A percentile compares a stretch with the other conserved stretches of the same genome.
Conservation (phyloP, 2,329 filamentous ascomycete genomes). For the Exophiala viscosa region DNA sequence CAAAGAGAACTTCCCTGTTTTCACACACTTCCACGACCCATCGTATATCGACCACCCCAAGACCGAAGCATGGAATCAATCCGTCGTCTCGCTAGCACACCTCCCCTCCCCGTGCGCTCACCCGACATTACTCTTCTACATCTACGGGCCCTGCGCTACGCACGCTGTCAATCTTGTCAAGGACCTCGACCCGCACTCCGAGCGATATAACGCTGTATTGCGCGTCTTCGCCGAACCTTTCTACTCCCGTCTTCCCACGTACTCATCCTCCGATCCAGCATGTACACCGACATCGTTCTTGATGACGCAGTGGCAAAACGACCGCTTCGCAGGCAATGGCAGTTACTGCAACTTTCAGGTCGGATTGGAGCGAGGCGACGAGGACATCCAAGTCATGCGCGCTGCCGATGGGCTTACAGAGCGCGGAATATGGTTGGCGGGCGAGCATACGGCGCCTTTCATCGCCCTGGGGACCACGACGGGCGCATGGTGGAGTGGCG, state of each 20-base stretch:
- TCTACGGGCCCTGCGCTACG: conserved; percentile 42
- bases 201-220: conserved; percentile 54
- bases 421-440: conserved; percentile 75
- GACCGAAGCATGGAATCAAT: conserved; percentile 66
- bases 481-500: conserved; percentile 88
- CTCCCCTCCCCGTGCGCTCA: conserved; percentile 59
- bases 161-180: conserved; percentile 33
- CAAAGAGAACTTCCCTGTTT: conserved; percentile 49
- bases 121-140: conserved; percentile 77
- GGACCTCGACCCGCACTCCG: conserved; percentile 35
- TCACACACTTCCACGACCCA: conserved; percentile 73
- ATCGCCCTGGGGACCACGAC: conserved; percentile 83
- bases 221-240: conserved; percentile 71
- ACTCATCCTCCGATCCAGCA: conserved; percentile 48
- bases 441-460: conserved; percentile 88
- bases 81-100: conserved; percentile 71
- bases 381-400: conserved; percentile 63
- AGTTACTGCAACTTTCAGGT: conserved; percentile 83
- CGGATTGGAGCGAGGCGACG: conserved; percentile 65
- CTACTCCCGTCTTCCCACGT: conserved; percentile 70
- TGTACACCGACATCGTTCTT: conserved; percentile 64
- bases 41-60: conserved; percentile 62
- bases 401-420: conserved; percentile 39
- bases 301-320: conserved; percentile 73
- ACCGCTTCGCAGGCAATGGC: conserved; percentile 75